Conservation (phyloP, 1,139 yeast species). For the Suhomyces taliae region DNA sequence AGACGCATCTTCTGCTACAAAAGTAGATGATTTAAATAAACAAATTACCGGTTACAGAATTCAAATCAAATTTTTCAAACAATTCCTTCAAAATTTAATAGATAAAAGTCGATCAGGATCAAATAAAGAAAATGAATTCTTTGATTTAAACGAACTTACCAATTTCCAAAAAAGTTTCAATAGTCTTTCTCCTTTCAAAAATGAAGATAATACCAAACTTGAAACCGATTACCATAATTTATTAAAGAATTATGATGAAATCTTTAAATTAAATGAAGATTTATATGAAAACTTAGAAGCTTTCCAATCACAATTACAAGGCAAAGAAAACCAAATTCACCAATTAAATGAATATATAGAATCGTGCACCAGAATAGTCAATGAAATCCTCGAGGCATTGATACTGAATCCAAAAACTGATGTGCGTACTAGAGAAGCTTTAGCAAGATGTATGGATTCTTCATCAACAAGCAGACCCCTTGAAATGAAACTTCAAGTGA, state of each 20-base stretch:
- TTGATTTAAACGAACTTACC: conserved; percentile 25
- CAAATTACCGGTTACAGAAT: conserved; percentile 45
- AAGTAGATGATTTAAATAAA: conserved; percentile 36
- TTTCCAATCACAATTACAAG: conserved; percentile 31
- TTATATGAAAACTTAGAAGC: conserved; percentile 37
- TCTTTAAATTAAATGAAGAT: conserved; percentile 39
- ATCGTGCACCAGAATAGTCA: conserved; percentile 18
- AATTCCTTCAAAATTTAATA: conserved; percentile 39
- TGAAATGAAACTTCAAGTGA: conserved; percentile 27
- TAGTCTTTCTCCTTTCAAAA: conserved; percentile 16
- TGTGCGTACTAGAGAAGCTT: conserved; percentile 18
- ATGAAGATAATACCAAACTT: conserved; percentile 12
- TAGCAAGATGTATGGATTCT: conserved; percentile 19
- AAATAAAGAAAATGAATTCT: conserved; percentile 7
- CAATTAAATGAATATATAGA: conserved; percentile 18
- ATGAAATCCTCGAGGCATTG: conserved; percentile 25
- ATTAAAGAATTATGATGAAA: conserved; percentile 35
- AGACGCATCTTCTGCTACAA: conserved; percentile 17
- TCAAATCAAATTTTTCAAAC: conserved; percentile 44
- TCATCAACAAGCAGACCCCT: conserved; percentile 14
- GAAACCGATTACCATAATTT: conserved; percentile 21
- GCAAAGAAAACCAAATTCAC: conserved; percentile 25
- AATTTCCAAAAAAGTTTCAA: conserved; percentile 25
- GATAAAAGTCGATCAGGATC: conserved; percentile 22
- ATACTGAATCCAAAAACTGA: conserved; percentile 23